These are phyloP conservation scores for Aspergillus sp. DNA, from an alignment of 2,329 filamentous ascomycete genomes.

Conservation along the genomic window DNA sequence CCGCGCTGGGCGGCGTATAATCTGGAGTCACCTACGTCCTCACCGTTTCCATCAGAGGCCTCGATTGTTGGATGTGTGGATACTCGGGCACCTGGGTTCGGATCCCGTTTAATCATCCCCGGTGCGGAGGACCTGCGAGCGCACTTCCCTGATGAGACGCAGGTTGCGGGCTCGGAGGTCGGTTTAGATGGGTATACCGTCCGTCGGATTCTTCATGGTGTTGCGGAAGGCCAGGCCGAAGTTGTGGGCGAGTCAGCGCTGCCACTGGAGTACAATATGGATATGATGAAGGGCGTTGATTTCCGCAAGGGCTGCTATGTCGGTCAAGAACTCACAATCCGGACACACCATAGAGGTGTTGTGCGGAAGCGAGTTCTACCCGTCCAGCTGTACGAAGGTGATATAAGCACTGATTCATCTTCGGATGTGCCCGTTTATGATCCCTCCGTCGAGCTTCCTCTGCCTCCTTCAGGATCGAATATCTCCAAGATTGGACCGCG, in stretches of 20 bases:
- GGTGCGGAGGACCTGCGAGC: slow-evolving; percentile 34
- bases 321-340: slow-evolving; percentile 93
- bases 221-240: slow-evolving; percentile 83
- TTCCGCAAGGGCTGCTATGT: slow-evolving; percentile 97
- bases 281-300: slow-evolving; percentile 80
- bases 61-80: slow-evolving; percentile 37
- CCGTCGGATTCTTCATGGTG: slow-evolving; percentile 73
- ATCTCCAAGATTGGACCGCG: slow-evolving; percentile 53
- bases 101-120: slow-evolving; percentile 39
- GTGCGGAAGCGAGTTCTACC: slow-evolving; percentile 88
- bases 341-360: slow-evolving; percentile 90
- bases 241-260: slow-evolving; percentile 69
- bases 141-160: slow-evolving; percentile 32
- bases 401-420: slow-evolving; percentile 38
- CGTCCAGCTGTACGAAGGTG: slow-evolving; percentile 65
- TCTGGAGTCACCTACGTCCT: slow-evolving; percentile 32
- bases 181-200: slow-evolving; percentile 66
- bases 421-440: slow-evolving; percentile 49
- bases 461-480: slow-evolving; percentile 46
- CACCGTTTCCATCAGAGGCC: slow-evolving; percentile 28
- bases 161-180: slow-evolving; percentile 48
- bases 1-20: slow-evolving; percentile 41
- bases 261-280: slow-evolving; percentile 86
- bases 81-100: slow-evolving; percentile 41
- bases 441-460: slow-evolving; percentile 23